Evolutionary conservation across 2,329 filamentous ascomycete species (phyloP), one percentile per base, ranked within the genome.

Genomic region (Sporothrix globosa): DNA sequence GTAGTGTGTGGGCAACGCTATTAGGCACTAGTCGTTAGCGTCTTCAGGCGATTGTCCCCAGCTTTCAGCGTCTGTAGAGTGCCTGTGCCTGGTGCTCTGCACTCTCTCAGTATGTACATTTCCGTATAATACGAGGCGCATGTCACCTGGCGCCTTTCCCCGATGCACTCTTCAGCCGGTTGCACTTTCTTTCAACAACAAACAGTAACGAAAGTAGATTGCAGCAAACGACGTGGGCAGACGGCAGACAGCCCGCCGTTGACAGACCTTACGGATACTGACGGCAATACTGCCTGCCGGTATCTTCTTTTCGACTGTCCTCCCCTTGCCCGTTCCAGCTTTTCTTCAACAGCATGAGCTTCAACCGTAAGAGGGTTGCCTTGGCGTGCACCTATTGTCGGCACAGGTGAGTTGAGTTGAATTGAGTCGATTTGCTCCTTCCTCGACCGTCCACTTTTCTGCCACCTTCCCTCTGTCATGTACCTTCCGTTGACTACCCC

Each of bases 321-420:
- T 27, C 9, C 30, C 13, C 21, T 30, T 19, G 19, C n/a, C 44
- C n/a, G 10, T 53, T 13, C 17, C 4, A 9, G 17, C 17, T 19
- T n/a, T n/a, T n/a, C 27, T 58, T 27, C 17, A 13, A 9, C 56
- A 44, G 41, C 14, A 78, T 78, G 76, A 77, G 76, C 56, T 78
- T 76, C 68, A 75, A 72, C 56, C 70, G 76, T 17, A 76, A 76
- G 67, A 71, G 76, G 30, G 76, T 75, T 13, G 76, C 77, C n/a
- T 46, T 77, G 58, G 76, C 77, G 11, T 78, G 77, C 70, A 75
- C 71, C 1, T 77, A 75, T 58, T 78, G 77, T 60, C 75, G 76
- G 24, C 75, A 75, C 53, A 73, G 76, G 77, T 77, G 21, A 70
- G 74, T 44, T 56, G 9, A 5, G 2, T n/a, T n/a, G n/a, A n/a